These are phyloP conservation scores for Lophium mytilinum DNA, from an alignment of 495 filamentous ascomycete genomes.

Conservation along the genomic window DNA sequence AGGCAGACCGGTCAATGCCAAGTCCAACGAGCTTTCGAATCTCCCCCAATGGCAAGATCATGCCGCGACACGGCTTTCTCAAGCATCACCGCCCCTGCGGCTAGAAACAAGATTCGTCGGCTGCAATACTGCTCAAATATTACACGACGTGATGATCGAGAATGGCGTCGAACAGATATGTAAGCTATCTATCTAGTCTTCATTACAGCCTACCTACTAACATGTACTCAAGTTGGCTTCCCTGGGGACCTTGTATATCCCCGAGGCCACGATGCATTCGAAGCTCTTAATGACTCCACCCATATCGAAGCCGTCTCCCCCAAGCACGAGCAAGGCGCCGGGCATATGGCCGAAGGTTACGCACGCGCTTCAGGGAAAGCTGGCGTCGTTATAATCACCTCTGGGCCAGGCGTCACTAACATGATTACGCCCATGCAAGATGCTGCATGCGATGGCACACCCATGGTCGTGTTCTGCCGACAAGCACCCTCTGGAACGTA, in stretches of 20 bases:
- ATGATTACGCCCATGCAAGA: slow-evolving; percentile 73
- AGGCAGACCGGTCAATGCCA: no score
- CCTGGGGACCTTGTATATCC: slow-evolving; percentile 73
- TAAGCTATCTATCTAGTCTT: slow-evolving; percentile 6
- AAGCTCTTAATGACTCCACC: slow-evolving; percentile 72
- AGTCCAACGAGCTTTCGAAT: no score
- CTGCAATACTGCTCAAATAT: slow-evolving; percentile 90
- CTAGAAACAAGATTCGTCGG: slow-evolving; percentile 58
- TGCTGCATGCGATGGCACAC: slow-evolving; percentile 71
- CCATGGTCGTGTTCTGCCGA: slow-evolving; percentile 71
- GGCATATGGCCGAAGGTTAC: slow-evolving; percentile 77
- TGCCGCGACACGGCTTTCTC: no score
- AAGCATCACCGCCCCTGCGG: no score
- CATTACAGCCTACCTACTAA: slow-evolving; percentile 11
- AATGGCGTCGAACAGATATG: slow-evolving; percentile 80
- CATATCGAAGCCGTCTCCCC: slow-evolving; percentile 74
- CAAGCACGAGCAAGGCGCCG: slow-evolving; percentile 71
- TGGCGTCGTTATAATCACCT: slow-evolving; percentile 71
- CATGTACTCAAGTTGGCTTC: slow-evolving; percentile 49
- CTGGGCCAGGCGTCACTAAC: slow-evolving; percentile 71
- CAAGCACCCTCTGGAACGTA: slow-evolving; percentile 75
- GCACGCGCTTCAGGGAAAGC: slow-evolving; percentile 66
- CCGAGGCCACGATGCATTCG: slow-evolving; percentile 46
- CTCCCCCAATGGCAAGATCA: no score
- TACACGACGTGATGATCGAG: slow-evolving; percentile 98